phyloP scores from a whole-genome alignment of 176 grass and related monocot species.

The Musa beccarii region DNA sequence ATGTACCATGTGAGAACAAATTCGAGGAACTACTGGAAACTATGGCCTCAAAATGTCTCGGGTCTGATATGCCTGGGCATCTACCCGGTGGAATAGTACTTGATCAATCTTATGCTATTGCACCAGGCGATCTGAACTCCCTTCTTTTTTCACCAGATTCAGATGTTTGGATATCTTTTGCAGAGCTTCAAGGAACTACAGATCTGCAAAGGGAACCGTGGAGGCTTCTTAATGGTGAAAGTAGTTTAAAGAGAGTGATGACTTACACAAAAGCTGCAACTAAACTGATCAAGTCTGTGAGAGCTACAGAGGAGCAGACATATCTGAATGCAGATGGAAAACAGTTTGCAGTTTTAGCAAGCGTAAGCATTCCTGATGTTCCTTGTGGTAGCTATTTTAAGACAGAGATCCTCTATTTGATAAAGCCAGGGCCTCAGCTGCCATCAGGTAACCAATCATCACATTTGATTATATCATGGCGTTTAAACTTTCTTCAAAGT shows the following conservation, averaged over 20 bases:
- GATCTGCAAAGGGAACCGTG: slow-evolving; percentile 69
- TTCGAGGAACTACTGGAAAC: slow-evolving; percentile 58
- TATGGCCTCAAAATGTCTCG: slow-evolving; percentile 36
- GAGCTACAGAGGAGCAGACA: slow-evolving; percentile 78
- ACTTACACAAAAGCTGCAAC: slow-evolving; percentile 76
- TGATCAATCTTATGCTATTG: slow-evolving; percentile 48
- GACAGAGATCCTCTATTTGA: slow-evolving; percentile 79
- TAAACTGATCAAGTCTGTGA: slow-evolving; percentile 73
- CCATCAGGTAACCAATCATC: slow-evolving; percentile 56
- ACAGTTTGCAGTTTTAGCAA: slow-evolving; percentile 62
- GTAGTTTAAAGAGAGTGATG: slow-evolving; percentile 54
- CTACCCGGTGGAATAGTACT: slow-evolving; percentile 66
- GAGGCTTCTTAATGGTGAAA: slow-evolving; percentile 44
- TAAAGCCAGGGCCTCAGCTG: slow-evolving; percentile 59
- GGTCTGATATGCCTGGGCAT: slow-evolving; percentile 70
- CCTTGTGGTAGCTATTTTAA: slow-evolving; percentile 76
- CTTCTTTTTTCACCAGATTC: slow-evolving; percentile 84
- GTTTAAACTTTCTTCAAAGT: slow-evolving; percentile 96
- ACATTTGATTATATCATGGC: slow-evolving; percentile 77
- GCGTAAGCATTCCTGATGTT: slow-evolving; percentile 88
- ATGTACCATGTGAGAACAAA: slow-evolving; percentile 18
- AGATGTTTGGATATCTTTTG: slow-evolving; percentile 43
- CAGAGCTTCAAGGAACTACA: slow-evolving; percentile 51
- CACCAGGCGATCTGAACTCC: slow-evolving; percentile 60
- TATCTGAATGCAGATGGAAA: slow-evolving; percentile 79